Base-by-base conservation (phyloP, 345 rosid species). In the Citrus mangshanensis region DNA sequence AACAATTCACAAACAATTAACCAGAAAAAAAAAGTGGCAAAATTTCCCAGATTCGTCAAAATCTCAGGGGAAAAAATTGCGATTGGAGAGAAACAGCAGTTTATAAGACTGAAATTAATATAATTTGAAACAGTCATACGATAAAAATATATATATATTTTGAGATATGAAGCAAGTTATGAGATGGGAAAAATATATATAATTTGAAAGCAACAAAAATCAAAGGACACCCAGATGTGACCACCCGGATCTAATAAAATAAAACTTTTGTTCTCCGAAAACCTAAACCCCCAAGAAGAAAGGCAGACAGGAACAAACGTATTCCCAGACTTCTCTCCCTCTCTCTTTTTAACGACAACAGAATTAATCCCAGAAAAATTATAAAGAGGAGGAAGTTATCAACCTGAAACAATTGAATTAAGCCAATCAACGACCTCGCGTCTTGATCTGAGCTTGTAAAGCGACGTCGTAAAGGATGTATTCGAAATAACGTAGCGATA, bases 361-460 rank as follows among this genome's bases (percentile, higher is more conserved):
- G 27, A 67, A 73, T 35, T 10, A 54, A 1, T 7, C 18, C 16
- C 4, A 58, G 51, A 58, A 65, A n/a, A 34, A 24, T 32, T 40
- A 6, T 9, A 21, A 14, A 56, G 46, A 32, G 3, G 3, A 21
- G 0, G 22, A 1, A 62, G 34, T 5, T n/a, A 25, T 55, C 58
- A 83, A 94, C 98, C 97, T 64, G 95, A 87, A 82, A 91, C 84
- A 7, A 90, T 81, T 6, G 93, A 90, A 77, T 88, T 73, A 74
- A 94, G 91, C 94, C 95, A 92, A 80, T 82, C 81, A 16, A 86
- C 46, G 16, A 94, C 95, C 74, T 92, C 95, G 34, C 87, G 75
- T 25, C 88, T 78, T 10, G 90, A 87, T 79, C 75, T 85, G 61
- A 90, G 91, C 88, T 85, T 90, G 64, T 65, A 68, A 25, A 80